These are phyloP conservation scores for Xylaria longipes DNA, from an alignment of 495 filamentous ascomycete genomes.

Conservation along the genomic window DNA sequence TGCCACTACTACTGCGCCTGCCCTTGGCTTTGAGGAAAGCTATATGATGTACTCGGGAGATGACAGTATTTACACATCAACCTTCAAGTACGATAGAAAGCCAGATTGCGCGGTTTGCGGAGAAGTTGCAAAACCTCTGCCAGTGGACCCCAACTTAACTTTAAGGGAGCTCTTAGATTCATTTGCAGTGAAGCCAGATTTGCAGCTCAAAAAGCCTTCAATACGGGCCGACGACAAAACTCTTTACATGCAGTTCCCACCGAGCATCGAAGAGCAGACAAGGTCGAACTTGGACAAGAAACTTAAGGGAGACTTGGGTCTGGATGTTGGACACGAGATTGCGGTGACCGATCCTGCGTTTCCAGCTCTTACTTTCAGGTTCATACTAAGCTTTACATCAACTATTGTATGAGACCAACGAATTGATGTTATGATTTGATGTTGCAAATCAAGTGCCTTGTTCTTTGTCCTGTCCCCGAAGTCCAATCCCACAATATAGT, in stretches of 20 bases:
- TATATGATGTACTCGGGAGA: constrained; percentile 99
- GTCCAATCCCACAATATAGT: neutral
- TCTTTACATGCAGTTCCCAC: constrained; percentile 86
- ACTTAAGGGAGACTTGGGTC: constrained; percentile 55
- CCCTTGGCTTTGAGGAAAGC: constrained; percentile 71
- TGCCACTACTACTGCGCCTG: constrained; percentile 78
- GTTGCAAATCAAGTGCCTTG: neutral
- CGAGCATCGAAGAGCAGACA: constrained; percentile 80
- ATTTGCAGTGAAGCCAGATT: constrained; percentile 80
- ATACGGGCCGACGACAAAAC: constrained; percentile 81
- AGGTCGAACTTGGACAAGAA: constrained; percentile 81
- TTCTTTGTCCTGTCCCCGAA: neutral
- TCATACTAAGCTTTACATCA: constrained; percentile 58
- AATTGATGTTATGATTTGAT: neutral
- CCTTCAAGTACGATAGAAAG: constrained; percentile 91
- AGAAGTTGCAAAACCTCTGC: constrained; percentile 73
- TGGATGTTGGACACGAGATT: constrained; percentile 61
- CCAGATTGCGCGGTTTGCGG: constrained; percentile 95
- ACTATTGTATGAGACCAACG: neutral
- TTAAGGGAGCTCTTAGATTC: constrained; percentile 86
- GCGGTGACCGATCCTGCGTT: constrained; percentile 86
- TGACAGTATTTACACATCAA: constrained; percentile 94
- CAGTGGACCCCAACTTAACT: constrained; percentile 73
- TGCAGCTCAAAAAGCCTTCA: constrained; percentile 89
- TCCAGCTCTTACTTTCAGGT: constrained; percentile 72